Percentiles rank a stretch among this genome's conserved stretches.
Conservation (phyloP, 2,329 filamentous ascomycete species). For the Hawksworthiomyces lignivorus region DNA sequence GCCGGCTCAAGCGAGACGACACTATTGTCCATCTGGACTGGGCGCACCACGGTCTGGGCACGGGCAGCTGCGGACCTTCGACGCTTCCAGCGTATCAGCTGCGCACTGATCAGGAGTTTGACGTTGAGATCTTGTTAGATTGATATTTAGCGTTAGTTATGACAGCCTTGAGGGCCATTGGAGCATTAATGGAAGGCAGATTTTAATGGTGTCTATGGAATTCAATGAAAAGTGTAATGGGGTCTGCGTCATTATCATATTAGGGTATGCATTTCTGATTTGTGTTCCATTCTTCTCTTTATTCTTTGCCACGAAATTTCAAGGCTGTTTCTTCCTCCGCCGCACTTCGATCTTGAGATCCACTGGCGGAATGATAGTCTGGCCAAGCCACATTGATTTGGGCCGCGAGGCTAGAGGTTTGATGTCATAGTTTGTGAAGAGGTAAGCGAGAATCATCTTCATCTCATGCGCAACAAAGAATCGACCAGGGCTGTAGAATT, state of each 20-base stretch:
- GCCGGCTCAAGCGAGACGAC: slow-evolving; percentile 36
- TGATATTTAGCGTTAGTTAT: too few relatives aligned
- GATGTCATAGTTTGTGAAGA: slow-evolving; percentile 46
- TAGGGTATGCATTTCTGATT: too few relatives aligned
- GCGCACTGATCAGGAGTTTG: slow-evolving; percentile 31
- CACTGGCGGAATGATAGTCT: slow-evolving; percentile 32
- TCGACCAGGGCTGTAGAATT: slow-evolving; percentile 35
- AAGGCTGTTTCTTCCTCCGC: slow-evolving; percentile 22
- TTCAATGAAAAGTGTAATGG: too few relatives aligned
- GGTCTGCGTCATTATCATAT: too few relatives aligned
- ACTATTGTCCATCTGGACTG: slow-evolving; percentile 52
- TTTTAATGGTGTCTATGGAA: too few relatives aligned
- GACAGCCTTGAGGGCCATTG: too few relatives aligned
- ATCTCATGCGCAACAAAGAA: slow-evolving; percentile 50
- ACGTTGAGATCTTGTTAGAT: slow-evolving; percentile 37
- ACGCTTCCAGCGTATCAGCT: slow-evolving; percentile 42
- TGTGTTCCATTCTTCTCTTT: background rate
- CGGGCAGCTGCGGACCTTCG: slow-evolving; percentile 53
- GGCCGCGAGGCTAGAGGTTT: slow-evolving; percentile 32
- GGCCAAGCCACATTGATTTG: slow-evolving; percentile 35
- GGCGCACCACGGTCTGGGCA: slow-evolving; percentile 55
- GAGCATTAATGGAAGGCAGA: too few relatives aligned
- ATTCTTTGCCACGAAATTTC: too few relatives aligned
- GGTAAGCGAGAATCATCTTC: slow-evolving; percentile 45
- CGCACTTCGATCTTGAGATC: slow-evolving; percentile 24